A percentile compares a stretch with the other conserved stretches of the same genome.
Conservation (phyloP, 2,329 filamentous ascomycete species). For the Pezicula radicicola region DNA sequence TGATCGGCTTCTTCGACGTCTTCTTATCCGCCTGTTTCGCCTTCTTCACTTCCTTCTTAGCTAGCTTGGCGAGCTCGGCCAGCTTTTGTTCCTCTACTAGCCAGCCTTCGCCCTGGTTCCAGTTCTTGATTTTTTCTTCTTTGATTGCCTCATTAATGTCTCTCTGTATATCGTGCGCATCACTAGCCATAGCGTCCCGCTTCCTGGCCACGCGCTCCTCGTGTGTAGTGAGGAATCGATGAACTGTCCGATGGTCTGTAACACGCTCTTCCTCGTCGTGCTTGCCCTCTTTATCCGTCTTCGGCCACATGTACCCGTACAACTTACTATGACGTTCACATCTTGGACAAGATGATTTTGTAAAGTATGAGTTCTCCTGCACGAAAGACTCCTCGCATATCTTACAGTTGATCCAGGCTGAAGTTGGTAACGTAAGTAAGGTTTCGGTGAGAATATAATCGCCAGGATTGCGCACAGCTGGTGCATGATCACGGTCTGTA, state of each 20-base stretch:
- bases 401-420: constrained; percentile 85
- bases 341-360: constrained; percentile 79
- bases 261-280: constrained; percentile 65
- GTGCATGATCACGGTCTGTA: constrained; percentile 21
- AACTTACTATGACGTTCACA: constrained; percentile 95
- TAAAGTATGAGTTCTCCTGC: constrained; percentile 84
- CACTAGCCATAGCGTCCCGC: constrained; percentile 6
- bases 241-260: constrained; percentile 81
- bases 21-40: neutral
- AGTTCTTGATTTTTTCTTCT: neutral
- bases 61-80: neutral
- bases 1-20: neutral
- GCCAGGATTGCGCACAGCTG: constrained; percentile 54
- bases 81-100: neutral
- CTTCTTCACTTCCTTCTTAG: neutral
- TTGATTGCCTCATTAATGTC: neutral
- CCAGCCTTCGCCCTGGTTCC: neutral
- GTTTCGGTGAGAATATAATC: constrained; percentile 81
- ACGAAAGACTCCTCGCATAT: constrained; percentile 82
- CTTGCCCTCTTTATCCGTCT: constrained; percentile 78
- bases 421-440: constrained; percentile 71
- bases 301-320: constrained; percentile 94
- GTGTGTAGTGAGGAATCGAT: constrained; percentile 74
- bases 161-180: neutral
- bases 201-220: constrained; percentile 49